These are phyloP conservation scores for Verticillium longisporum DNA, from an alignment of 2,329 filamentous ascomycete genomes.

Conservation along the genomic window DNA sequence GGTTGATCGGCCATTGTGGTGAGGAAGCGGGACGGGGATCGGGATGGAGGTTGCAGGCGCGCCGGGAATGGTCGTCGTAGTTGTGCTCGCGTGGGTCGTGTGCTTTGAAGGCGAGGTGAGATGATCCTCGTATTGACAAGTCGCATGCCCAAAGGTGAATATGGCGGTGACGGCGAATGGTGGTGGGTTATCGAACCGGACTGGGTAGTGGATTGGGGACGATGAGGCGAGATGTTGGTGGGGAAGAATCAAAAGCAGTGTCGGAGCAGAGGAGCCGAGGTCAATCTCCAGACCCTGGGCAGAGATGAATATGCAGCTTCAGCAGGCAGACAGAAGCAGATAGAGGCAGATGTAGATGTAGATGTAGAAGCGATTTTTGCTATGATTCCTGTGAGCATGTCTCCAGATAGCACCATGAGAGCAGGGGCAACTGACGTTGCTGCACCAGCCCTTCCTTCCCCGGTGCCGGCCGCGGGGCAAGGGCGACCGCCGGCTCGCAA, in stretches of 20 bases:
- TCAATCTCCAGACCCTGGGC: neutral
- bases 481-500: neutral
- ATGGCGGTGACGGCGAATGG: no score
- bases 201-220: neutral
- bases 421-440: neutral
- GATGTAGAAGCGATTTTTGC: no score
- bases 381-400: no score
- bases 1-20: conserved; percentile 5
- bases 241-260: neutral
- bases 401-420: neutral
- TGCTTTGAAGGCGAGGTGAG: neutral
- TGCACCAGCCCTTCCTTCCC: neutral
- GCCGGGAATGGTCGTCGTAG: neutral
- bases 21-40: neutral
- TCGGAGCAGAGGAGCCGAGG: neutral
- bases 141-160: neutral
- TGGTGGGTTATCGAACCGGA: no score
- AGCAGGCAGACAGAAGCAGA: neutral
- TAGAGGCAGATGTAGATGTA: neutral
- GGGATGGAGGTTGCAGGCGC: neutral
- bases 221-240: neutral
- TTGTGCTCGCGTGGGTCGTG: no score
- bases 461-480: neutral
- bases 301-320: neutral
- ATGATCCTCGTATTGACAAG: neutral